Evolutionary conservation across 2,329 filamentous ascomycete species (phyloP).

Genomic region (Cryphonectria parasitica): DNA sequence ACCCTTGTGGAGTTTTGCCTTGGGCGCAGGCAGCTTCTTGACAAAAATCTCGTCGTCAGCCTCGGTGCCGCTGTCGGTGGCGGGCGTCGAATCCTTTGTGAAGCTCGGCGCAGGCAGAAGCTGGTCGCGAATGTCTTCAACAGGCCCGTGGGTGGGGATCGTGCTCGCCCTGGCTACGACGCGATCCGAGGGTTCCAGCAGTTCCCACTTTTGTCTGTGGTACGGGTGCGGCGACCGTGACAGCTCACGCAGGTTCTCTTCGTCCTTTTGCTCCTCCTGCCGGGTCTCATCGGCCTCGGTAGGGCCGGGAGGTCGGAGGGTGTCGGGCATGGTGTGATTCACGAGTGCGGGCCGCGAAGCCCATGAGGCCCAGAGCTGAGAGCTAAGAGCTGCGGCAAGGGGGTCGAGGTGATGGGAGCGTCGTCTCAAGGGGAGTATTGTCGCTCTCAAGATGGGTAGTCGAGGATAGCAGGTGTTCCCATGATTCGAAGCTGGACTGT

Average conservation of each 20-base stretch:
- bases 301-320: conserved; percentile 43
- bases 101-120: conserved; percentile 38
- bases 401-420: neutral
- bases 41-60: conserved; percentile 92
- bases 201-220: conserved; percentile 60
- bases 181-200: conserved; percentile 49
- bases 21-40: conserved; percentile 82
- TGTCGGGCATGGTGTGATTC: conserved; percentile 52
- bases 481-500: neutral
- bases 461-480: neutral
- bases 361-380: conserved; percentile 5
- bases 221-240: conserved; percentile 72
- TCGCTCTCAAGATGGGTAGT: neutral
- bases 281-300: conserved; percentile 32
- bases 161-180: conserved; percentile 33
- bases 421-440: neutral
- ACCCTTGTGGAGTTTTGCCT: conserved; percentile 74
- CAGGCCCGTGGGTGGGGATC: conserved; percentile 29
- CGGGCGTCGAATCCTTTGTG: conserved; percentile 59
- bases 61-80: conserved; percentile 90
- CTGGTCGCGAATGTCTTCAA: conserved; percentile 33
- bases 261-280: conserved; percentile 39
- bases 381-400: conserved; percentile 1
- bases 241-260: conserved; percentile 50
- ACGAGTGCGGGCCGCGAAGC: conserved; percentile 31